These are phyloP conservation scores for Aspergillus aculeatinus DNA, from an alignment of 2,329 filamentous ascomycete species.

Conservation along the genomic window DNA sequence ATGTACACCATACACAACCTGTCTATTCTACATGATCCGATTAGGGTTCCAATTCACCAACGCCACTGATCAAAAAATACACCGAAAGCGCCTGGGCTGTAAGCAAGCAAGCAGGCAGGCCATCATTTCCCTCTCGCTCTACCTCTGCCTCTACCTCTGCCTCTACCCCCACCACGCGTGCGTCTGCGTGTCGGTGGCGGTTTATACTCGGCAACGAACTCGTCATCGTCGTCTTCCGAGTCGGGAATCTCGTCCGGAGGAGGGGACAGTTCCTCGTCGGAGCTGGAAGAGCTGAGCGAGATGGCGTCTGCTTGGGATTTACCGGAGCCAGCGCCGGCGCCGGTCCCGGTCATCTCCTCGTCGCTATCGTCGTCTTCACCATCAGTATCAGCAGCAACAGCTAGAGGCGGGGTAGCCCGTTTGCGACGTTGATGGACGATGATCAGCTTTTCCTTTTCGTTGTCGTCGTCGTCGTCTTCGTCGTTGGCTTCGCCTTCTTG, in stretches of 20 bases:
- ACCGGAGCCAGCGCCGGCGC: background rate
- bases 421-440: background rate
- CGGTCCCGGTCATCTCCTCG: no score
- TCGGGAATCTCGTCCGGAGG: background rate
- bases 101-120: background rate
- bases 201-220: slow-evolving; percentile 11
- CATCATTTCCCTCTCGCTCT: background rate
- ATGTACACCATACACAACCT: background rate
- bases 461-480: slow-evolving; percentile 11
- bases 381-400: background rate
- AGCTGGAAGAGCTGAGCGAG: slow-evolving; percentile 2
- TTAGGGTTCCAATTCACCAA: background rate
- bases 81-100: no score
- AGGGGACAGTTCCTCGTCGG: background rate
- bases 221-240: slow-evolving; percentile 12
- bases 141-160: background rate
- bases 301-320: background rate
- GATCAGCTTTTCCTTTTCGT: slow-evolving; percentile 9
- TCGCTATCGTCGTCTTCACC: background rate
- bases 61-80: background rate
- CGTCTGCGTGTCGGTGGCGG: slow-evolving; percentile 22
- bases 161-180: slow-evolving; percentile 20
- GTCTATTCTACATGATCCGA: background rate
- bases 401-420: background rate
- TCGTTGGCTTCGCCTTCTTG: slow-evolving; percentile 9